These are phyloP conservation scores for Papiliotrema flavescens DNA, from an alignment of 1,284 basidiomycete species.

Conservation along the genomic window DNA sequence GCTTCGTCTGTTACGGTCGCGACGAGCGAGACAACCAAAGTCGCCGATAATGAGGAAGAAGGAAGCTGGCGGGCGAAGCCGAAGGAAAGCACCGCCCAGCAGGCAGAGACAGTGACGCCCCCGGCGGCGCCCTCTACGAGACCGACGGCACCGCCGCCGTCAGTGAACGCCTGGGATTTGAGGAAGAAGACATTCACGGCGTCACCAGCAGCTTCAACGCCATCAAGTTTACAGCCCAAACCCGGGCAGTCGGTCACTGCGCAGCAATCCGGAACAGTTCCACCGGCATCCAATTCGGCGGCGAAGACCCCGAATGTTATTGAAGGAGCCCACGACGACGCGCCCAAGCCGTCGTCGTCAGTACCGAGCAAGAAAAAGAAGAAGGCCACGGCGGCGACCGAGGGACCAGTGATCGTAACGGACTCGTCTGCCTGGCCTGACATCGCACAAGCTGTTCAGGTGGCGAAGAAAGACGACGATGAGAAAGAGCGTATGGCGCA, in stretches of 20 bases:
- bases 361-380: constrained; percentile 16
- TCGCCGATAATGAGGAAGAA: constrained; percentile 21
- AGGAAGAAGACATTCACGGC: constrained; percentile 25
- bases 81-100: not conserved
- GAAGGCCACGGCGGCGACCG: constrained; percentile 4
- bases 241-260: not conserved
- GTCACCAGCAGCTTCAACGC: constrained; percentile 4
- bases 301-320: constrained; percentile 3
- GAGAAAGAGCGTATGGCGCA: constrained; percentile 28
- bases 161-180: constrained; percentile 40
- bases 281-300: no score
- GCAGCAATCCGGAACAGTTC: not conserved
- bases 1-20: constrained; percentile 12
- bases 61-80: constrained; percentile 26
- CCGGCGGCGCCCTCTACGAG: not conserved
- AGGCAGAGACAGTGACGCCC: not conserved
- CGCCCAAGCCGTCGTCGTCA: not conserved
- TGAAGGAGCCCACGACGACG: constrained; percentile 13
- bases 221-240: not conserved
- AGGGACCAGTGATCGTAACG: constrained; percentile 14
- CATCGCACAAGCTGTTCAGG: constrained; percentile 33
- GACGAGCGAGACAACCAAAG: constrained; percentile 12
- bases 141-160: constrained; percentile 18
- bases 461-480: constrained; percentile 23
- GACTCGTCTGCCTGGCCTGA: constrained; percentile 42